Evolutionary conservation across 345 rosid species (phyloP).

Genomic region (Orychophragmus violaceus): DNA sequence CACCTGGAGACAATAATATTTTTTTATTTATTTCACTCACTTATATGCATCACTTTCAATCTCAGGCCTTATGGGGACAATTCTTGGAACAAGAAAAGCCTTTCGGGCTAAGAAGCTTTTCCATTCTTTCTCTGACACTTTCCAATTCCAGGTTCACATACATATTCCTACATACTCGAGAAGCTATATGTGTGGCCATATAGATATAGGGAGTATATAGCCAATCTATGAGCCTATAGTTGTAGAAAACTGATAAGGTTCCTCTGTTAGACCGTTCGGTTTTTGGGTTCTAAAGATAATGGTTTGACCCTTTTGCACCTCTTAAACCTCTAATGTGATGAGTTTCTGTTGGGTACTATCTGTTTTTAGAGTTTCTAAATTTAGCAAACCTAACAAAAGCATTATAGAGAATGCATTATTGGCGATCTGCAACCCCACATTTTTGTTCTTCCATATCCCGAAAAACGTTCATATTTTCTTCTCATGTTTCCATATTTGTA

Average conservation of each 20-base stretch:
- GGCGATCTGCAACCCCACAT: not conserved
- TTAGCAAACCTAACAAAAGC: constrained; percentile 19
- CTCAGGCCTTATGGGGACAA: constrained; percentile 48
- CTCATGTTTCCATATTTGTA: constrained; percentile 13
- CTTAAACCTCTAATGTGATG: not conserved
- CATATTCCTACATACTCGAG: not conserved
- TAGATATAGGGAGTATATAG: constrained; percentile 16
- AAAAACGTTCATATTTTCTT: constrained; percentile 6
- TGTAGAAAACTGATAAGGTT: constrained; percentile 13
- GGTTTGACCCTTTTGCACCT: constrained; percentile 18
- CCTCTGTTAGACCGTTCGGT: not conserved
- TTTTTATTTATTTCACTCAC: not conserved
- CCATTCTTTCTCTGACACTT: constrained; percentile 6
- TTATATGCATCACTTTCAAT: not conserved
- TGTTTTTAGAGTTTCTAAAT: constrained; percentile 22
- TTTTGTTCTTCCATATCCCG: not conserved
- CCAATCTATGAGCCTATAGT: constrained; percentile 10
- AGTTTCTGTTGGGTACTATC: constrained; percentile 8
- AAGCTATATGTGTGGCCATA: constrained; percentile 6
- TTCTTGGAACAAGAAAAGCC: constrained; percentile 45
- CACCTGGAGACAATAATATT: not conserved
- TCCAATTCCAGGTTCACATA: constrained; percentile 11
- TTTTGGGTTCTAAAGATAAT: constrained; percentile 11
- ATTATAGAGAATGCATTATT: not conserved
- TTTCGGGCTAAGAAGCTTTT: constrained; percentile 35